These are phyloP conservation scores for Fraxinus latifolia DNA, from an alignment of 305 asterid species.

Conservation along the genomic window DNA sequence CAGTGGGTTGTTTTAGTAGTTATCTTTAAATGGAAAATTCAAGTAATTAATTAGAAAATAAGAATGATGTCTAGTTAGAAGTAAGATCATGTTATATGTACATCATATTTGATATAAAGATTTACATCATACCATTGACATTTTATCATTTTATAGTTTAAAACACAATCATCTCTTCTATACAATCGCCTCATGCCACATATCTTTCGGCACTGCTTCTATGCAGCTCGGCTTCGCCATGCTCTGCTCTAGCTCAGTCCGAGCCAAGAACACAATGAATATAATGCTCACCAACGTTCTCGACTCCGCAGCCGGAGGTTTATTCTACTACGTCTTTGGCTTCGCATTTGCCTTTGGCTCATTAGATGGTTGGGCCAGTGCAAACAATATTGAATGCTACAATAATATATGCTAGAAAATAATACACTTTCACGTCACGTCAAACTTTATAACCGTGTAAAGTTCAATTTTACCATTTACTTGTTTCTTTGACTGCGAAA, in stretches of 20 bases:
- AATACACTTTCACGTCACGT: no score
- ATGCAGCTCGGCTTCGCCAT: constrained; percentile 63
- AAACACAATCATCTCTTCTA: no score
- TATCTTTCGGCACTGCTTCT: not conserved
- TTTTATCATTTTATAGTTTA: no score
- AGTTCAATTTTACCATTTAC: no score
- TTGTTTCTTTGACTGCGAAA: no score
- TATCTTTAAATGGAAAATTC: not conserved
- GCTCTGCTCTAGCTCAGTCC: constrained; percentile 58
- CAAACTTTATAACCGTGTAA: no score
- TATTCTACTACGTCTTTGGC: constrained; percentile 52
- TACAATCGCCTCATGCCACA: no score
- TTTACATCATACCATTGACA: no score
- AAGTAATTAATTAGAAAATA: not conserved
- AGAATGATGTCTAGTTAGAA: not conserved
- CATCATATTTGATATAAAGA: no score
- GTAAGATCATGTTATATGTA: not conserved
- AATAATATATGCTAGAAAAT: no score
- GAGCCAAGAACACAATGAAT: constrained; percentile 58
- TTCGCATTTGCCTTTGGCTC: constrained; percentile 49
- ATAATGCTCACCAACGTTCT: constrained; percentile 54
- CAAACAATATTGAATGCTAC: no score
- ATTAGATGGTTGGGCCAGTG: no score
- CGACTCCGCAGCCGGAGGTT: constrained; percentile 51
- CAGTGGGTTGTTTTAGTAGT: not conserved